Evolutionary conservation across 768 basidiomycete species (phyloP).

Genomic region (Crepidotus variabilis): DNA sequence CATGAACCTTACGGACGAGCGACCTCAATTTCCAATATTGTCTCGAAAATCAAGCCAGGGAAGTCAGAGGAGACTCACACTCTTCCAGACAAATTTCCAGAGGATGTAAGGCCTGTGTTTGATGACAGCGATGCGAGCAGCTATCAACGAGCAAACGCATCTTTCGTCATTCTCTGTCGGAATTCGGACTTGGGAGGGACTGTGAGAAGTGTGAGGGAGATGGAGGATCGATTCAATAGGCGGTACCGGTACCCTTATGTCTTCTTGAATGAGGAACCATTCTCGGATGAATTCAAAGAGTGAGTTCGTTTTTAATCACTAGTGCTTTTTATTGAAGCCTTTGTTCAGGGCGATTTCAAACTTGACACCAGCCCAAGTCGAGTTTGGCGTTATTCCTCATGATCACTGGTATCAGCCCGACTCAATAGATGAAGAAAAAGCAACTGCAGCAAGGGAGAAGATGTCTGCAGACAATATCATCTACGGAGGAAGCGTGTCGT

Average conservation of each 20-base stretch:
- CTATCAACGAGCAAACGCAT: constrained; percentile 32
- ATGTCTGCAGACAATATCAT: constrained; percentile 51
- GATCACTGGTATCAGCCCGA: constrained; percentile 74
- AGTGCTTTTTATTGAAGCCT: neutral
- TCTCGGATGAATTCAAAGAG: constrained; percentile 73
- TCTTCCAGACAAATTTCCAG: neutral
- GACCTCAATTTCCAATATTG: constrained; percentile 35
- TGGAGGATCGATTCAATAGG: constrained; percentile 83
- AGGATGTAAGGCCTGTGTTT: neutral
- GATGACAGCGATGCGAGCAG: constrained; percentile 10
- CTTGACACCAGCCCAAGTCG: constrained; percentile 24
- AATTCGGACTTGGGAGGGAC: constrained; percentile 65
- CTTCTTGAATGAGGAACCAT: constrained; percentile 80
- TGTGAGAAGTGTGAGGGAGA: constrained; percentile 62
- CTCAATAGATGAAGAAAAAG: constrained; percentile 70
- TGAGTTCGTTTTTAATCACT: constrained; percentile 25
- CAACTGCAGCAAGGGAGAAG: constrained; percentile 49
- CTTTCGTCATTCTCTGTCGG: constrained; percentile 53
- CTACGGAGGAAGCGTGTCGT: constrained; percentile 37
- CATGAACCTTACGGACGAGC: constrained; percentile 47
- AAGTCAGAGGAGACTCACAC: too few relatives aligned
- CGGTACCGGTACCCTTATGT: constrained; percentile 79
- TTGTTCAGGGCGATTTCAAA: constrained; percentile 24
- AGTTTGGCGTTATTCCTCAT: constrained; percentile 59
- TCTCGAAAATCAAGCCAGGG: constrained; percentile 16